These are phyloP conservation scores for Globisporangium paroecandrum DNA, from an alignment of 352 stramenopile species.

Conservation along the genomic window DNA sequence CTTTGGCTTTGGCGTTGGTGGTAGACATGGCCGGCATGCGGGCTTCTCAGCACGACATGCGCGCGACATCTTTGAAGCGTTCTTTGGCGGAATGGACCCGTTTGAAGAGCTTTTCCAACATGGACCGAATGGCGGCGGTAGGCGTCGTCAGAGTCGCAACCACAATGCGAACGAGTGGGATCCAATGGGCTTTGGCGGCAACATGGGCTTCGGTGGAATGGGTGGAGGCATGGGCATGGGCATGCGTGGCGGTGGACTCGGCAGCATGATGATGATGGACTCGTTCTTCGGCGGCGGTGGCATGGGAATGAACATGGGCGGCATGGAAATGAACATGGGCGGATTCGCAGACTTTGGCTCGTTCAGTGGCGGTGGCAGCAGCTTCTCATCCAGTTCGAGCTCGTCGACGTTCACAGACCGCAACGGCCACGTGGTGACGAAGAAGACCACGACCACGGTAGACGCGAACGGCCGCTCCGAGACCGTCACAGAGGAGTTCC, in stretches of 20 bases:
- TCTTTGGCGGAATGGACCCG: conserved; percentile 56
- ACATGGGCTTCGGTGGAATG: conserved; percentile 20
- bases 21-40: not conserved
- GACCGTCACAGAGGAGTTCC: conserved; percentile 67
- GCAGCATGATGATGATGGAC: conserved; percentile 42
- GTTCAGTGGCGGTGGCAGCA: conserved; percentile 19
- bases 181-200: conserved; percentile 22
- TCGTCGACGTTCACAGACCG: conserved; percentile 67
- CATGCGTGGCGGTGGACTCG: conserved; percentile 23
- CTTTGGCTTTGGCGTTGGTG: conserved; percentile 28
- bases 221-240: conserved; percentile 14
- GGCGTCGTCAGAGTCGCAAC: not conserved
- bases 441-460: conserved; percentile 68
- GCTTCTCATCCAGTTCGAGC: conserved; percentile 50
- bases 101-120: conserved; percentile 51
- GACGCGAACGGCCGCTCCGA: conserved; percentile 46
- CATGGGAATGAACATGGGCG: conserved; percentile 1
- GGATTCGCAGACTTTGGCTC: conserved; percentile 15
- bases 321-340: conserved; percentile 3
- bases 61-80: conserved; percentile 68
- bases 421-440: conserved; percentile 66
- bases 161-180: conserved; percentile 8
- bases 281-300: conserved; percentile 39
- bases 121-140: conserved; percentile 9
- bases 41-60: conserved; percentile 55